Base-by-base conservation (phyloP, 2,329 filamentous ascomycete species). In the Cadophora luteo-olivacea region DNA sequence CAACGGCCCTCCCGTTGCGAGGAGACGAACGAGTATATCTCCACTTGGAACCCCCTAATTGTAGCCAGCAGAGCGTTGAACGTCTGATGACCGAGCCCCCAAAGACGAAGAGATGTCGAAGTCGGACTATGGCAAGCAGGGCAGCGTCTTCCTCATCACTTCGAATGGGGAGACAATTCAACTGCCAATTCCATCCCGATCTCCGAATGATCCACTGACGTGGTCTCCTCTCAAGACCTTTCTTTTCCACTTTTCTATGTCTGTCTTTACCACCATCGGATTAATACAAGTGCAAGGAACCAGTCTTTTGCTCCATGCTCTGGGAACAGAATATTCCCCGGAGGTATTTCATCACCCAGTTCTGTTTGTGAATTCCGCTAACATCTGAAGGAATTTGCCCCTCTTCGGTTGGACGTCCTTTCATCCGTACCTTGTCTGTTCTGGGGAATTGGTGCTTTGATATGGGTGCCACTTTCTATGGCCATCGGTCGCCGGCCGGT, bases 401-500 rank as follows among this genome's bases (percentile, higher is more conserved):
- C 73, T 3, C 78, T 78, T 72, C 70, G 71, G 1, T 60, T 78
- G 3, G 74, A 76, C 16, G 72, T 73, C 14, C 68, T 79, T 0
- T 68, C 75, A 19, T 77, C 76, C 1, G 70, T 72, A 29, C 78
- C 78, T 1, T 77, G 76, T 0, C 62, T 81, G 4, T 78, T 75
- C 64, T 77, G 79, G 73, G 79, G 78, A 6, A 64, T 80, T 5
- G 80, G 80, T 1, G 76, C 76, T 33, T 73, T 81, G 22, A 51
- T 80, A 5, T 82, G 79, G 78, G 77, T 81, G 6, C 80, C 79
- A 3, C 55, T 81, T 4, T 78, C 78, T 3, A 70, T 81, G 9
- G 78, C 78, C 0, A 65, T 82, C 49, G 81, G 81, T 3, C 75
- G 80, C 25, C 75, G 81, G 11, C 80, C 79, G 0, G 77, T 79